Base-by-base conservation (phyloP, 257 asterid species). In the Primulina tabacum region DNA sequence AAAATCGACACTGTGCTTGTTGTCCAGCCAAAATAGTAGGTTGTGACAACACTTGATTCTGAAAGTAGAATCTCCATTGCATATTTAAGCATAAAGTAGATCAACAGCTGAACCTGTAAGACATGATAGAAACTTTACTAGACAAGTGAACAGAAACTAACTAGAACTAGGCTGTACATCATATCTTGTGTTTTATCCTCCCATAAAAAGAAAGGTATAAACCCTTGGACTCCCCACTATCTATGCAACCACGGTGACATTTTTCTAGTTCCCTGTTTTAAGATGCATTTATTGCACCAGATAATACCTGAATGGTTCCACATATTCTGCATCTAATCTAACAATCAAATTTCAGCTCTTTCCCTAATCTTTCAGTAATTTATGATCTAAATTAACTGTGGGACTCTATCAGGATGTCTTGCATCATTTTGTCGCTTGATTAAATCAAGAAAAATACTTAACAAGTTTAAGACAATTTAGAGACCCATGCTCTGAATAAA, bases 41-140 rank as follows among this genome's bases (percentile, higher is more conserved):
- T 83, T 9, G 97, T 91, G 73, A 94, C 60, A 30, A 94, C 97
- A 80, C 99, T 94, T 33, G 99, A 94, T 82, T 91, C 99, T 57
- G 99, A 91, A 50, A 94, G 97, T 62, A 94, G 81, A 72, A 94
- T 78, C 86, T 91, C 99, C 97, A 91, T 91, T 20, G 90, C 99
- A 70, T 94, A 94, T 75, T 94, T 94, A 73, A 94, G 92, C 99
- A 94, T 94, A 79, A 94, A 94, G 87, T 94, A 94, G 62, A 91
- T 94, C 86, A 94, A 74, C 84, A 94, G 74, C 77, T 90, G 99
- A 80, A 94, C 99, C 99, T 89, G 97, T 18, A 78, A 84, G 72
- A 68, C 62, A 55, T 64, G 53, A 73, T 28, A 62, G 43, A 43
- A 68, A 61, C 38, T 33, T 58, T 62, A 70, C 63, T 40, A 75